These are phyloP conservation scores for Penicillium turbatum DNA, from an alignment of 495 filamentous ascomycete species.

Conservation along the genomic window DNA sequence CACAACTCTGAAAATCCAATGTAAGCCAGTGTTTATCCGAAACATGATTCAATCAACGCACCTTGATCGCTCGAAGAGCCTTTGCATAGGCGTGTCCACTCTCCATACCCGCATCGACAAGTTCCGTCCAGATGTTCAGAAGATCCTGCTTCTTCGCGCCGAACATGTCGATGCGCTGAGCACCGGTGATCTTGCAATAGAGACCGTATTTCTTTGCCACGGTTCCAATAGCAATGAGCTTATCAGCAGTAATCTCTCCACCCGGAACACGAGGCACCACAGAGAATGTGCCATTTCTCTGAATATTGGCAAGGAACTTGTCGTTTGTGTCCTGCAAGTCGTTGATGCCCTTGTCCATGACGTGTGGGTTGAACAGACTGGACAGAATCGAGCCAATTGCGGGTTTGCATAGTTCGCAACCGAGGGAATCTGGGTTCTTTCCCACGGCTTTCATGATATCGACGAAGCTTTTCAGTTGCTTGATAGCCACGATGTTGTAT, in stretches of 20 bases:
- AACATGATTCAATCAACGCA: constrained; percentile 10
- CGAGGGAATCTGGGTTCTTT: constrained; percentile 67
- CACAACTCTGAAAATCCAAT: constrained; percentile 57
- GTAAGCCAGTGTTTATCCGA: not conserved
- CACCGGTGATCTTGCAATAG: constrained; percentile 95
- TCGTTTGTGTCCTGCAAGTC: constrained; percentile 95
- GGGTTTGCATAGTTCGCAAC: constrained; percentile 92
- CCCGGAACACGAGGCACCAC: constrained; percentile 82
- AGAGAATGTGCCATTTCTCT: constrained; percentile 89
- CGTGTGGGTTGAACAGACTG: constrained; percentile 78
- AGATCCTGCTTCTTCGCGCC: constrained; percentile 91
- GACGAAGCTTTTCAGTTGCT: constrained; percentile 66
- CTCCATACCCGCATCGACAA: constrained; percentile 91
- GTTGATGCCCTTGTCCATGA: constrained; percentile 70
- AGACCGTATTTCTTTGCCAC: constrained; percentile 86
- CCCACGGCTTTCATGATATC: constrained; percentile 84
- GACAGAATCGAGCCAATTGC: constrained; percentile 80
- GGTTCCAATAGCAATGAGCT: constrained; percentile 80
- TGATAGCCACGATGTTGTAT: constrained; percentile 85
- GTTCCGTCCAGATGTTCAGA: constrained; percentile 77
- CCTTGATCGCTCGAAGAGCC: constrained; percentile 83
- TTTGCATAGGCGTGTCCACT: constrained; percentile 95
- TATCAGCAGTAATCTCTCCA: constrained; percentile 90
- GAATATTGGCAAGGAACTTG: constrained; percentile 88
- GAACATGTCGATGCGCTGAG: constrained; percentile 94